phyloP scores from a whole-genome alignment of 768 basidiomycete species.

The Suillus americanus region DNA sequence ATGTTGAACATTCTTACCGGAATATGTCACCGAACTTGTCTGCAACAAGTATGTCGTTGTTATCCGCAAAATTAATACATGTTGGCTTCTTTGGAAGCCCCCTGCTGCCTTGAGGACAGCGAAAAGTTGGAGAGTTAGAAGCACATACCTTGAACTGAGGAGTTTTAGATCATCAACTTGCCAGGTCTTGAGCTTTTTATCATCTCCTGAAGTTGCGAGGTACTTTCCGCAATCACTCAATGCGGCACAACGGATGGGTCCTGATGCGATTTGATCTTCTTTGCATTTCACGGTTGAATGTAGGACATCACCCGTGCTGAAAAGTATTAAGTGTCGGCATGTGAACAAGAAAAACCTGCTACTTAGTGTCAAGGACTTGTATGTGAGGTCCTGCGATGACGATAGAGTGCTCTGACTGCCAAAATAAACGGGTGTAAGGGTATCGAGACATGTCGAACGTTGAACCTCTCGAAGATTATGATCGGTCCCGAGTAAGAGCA shows the following conservation, averaged over 20 bases:
- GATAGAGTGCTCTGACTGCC: constrained; percentile 34
- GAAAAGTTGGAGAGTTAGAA: neutral
- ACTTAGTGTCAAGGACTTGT: constrained; percentile 58
- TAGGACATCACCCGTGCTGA: constrained; percentile 54
- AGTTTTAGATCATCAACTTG: constrained; percentile 53
- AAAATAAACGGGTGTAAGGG: constrained; percentile 52
- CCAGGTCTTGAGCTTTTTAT: constrained; percentile 83
- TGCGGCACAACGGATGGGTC: constrained; percentile 60
- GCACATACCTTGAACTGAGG: constrained; percentile 59
- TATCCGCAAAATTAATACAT: constrained; percentile 57
- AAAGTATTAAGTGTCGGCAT: constrained; percentile 11
- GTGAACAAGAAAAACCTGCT: constrained; percentile 23
- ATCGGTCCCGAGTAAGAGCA: neutral
- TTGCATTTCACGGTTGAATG: constrained; percentile 41
- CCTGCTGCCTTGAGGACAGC: constrained; percentile 37
- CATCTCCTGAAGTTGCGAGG: constrained; percentile 69
- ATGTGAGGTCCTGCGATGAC: constrained; percentile 63
- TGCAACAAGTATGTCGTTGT: constrained; percentile 72
- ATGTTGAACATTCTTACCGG: constrained; percentile 43
- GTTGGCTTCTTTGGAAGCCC: constrained; percentile 86
- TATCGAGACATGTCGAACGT: constrained; percentile 35
- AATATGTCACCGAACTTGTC: constrained; percentile 98
- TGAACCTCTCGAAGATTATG: neutral
- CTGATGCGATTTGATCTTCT: constrained; percentile 38
- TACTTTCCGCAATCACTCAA: constrained; percentile 44